phyloP scores from a whole-genome alignment of 768 basidiomycete species.

The Boletus patriciae region DNA sequence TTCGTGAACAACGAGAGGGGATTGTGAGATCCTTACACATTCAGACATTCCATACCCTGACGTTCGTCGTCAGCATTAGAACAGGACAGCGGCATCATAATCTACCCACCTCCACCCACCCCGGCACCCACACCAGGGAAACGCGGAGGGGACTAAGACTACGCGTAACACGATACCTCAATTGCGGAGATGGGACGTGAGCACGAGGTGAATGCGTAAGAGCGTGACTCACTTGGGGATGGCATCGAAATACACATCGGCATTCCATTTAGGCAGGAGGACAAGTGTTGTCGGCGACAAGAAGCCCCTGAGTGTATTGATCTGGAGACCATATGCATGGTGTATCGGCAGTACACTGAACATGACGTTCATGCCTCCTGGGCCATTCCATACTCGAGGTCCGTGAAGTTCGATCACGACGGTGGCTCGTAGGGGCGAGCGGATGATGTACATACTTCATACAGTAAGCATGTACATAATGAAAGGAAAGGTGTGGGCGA shows the following conservation, averaged over 20 bases:
- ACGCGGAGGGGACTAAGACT: conserved; percentile 56
- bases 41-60: conserved; percentile 75
- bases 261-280: conserved; percentile 62
- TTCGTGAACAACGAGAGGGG: background rate
- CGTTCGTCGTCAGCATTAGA: conserved; percentile 2
- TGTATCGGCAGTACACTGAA: conserved; percentile 68
- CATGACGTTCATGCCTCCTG: conserved; percentile 45
- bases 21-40: conserved; percentile 43
- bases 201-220: background rate
- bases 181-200: background rate
- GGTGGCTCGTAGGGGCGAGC: too few relatives aligned
- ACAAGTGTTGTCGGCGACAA: conserved; percentile 48
- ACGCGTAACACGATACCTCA: conserved; percentile 58
- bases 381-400: conserved; percentile 39
- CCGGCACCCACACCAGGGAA: conserved; percentile 35
- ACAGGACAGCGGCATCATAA: background rate
- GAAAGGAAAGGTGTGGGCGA: too few relatives aligned
- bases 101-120: conserved; percentile 47
- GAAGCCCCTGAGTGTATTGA: conserved; percentile 49
- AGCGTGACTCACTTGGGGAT: conserved; percentile 56
- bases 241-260: conserved; percentile 46
- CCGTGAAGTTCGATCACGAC: too few relatives aligned
- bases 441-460: too few relatives aligned
- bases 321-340: conserved; percentile 64
- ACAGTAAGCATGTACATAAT: too few relatives aligned